Evolutionary conservation across 78 protist species (phyloP), one percentile per base, ranked within the genome.

Genomic region (Cavenderia fasciculata): DNA sequence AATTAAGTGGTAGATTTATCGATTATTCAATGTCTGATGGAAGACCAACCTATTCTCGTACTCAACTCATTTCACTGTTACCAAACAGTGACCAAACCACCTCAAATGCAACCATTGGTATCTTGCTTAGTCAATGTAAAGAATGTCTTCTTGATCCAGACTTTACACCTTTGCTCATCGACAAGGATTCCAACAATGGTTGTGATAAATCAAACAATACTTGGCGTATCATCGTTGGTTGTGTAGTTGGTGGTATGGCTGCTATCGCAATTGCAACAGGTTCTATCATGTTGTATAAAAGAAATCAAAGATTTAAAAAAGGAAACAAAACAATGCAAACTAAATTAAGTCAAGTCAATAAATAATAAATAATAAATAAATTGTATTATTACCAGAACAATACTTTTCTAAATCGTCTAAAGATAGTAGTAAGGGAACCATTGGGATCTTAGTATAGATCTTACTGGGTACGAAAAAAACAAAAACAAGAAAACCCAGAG

Each of bases 21-120:
- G 56, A 78, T 52, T 38, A 49, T 23, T 38, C 59, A 27, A 6
- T 78, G 8, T 78, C 87, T n/a, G 59, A 78, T 52, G 75, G 75
- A 0, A 25, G 63, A 23, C 38, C 71, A 49, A 25, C 76, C 25
- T 57, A 23, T 65, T 25, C 10, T 51, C 76, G 1, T 8, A 43
- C 43, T 19, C 72, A 19, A 34, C 21, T 57, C 7, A 3, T 57
- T 5, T n/a, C n/a, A n/a, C n/a, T n/a, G n/a, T n/a, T n/a, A n/a
- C n/a, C n/a, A n/a, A n/a, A n/a, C n/a, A n/a, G n/a, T n/a, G 27
- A 57, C 8, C 63, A 57, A 57, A 57, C 63, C 33, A 10, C n/a
- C 18, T 3, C 27, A 2, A 57, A 57, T 23, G 63, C 63, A 23
- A 23, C 33, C 23, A 57, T 57, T 27, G 63, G 34, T 57, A 36